Conservation (phyloP, 257 asterid species). For the Ilex aquifolium region DNA sequence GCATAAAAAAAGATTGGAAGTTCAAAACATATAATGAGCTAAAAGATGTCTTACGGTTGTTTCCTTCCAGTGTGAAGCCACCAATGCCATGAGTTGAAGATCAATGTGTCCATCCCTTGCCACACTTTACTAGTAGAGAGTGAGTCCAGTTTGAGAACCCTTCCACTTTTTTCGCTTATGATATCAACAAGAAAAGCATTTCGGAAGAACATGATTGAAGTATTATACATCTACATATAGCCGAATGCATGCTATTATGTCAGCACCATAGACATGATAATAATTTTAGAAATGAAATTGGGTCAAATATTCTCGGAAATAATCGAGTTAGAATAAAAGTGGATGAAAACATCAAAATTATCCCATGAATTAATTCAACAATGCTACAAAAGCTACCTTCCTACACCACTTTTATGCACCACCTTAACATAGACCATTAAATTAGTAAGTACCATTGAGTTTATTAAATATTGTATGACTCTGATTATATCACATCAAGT, state of each 20-base stretch:
- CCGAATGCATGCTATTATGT: background rate
- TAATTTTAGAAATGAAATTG: no score
- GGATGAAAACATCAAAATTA: no score
- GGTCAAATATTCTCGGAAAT: no score
- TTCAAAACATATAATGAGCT: background rate
- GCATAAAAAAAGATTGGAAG: background rate
- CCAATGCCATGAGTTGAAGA: conserved; percentile 55
- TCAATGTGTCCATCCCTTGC: conserved; percentile 28
- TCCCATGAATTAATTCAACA: no score
- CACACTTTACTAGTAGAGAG: conserved; percentile 22
- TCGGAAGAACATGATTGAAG: conserved; percentile 27
- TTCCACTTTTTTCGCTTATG: conserved; percentile 4
- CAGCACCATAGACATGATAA: no score
- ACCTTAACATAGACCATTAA: no score
- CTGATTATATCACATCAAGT: no score
- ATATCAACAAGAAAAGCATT: conserved; percentile 34
- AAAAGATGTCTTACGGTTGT: conserved; percentile 38
- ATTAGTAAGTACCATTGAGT: no score
- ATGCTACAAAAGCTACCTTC: no score
- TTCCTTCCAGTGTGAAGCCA: conserved; percentile 55
- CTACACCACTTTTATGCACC: no score
- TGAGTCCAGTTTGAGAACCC: conserved; percentile 36
- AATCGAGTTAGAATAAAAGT: no score
- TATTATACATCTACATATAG: conserved; percentile 20
- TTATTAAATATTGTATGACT: no score